Percentiles rank a stretch among this genome's conserved stretches.
Conservation (phyloP, 805 yeast genomes). For the Zygoascus tannicola region DNA sequence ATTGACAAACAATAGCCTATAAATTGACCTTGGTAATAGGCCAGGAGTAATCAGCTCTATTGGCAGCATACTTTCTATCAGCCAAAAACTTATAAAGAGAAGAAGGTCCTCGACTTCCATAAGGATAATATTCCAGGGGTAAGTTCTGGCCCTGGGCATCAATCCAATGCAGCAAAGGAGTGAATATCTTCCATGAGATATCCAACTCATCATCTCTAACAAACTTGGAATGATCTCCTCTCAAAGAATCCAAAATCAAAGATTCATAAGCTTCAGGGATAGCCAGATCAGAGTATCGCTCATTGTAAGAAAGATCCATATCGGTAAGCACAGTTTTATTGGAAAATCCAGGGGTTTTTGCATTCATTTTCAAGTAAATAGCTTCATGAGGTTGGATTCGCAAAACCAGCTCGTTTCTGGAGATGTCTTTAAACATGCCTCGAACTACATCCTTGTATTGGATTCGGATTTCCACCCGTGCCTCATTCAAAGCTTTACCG, state of each 20-base stretch:
- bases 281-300: slow-evolving; percentile 78
- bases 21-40: slow-evolving; percentile 40
- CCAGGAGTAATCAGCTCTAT: slow-evolving; percentile 74
- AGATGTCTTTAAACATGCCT: slow-evolving; percentile 72
- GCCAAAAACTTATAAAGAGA: slow-evolving; percentile 51
- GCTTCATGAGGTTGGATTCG: slow-evolving; percentile 95
- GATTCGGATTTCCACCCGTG: slow-evolving; percentile 89
- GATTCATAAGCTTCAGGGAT: slow-evolving; percentile 98
- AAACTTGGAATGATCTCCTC: slow-evolving; percentile 93
- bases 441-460: slow-evolving; percentile 82
- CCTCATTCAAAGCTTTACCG: slow-evolving; percentile 92
- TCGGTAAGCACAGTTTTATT: slow-evolving; percentile 78
- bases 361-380: slow-evolving; percentile 83
- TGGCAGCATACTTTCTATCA: slow-evolving; percentile 64
- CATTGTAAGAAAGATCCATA: slow-evolving; percentile 76
- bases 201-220: slow-evolving; percentile 97
- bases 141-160: slow-evolving; percentile 63
- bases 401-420: slow-evolving; percentile 87
- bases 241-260: slow-evolving; percentile 77
- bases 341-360: slow-evolving; percentile 87
- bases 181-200: slow-evolving; percentile 84
- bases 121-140: slow-evolving; percentile 60
- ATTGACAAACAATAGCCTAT: no score
- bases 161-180: slow-evolving; percentile 75
- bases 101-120: slow-evolving; percentile 87